Base-by-base conservation (phyloP, 2,329 filamentous ascomycete genomes). In the Claviceps africana region DNA sequence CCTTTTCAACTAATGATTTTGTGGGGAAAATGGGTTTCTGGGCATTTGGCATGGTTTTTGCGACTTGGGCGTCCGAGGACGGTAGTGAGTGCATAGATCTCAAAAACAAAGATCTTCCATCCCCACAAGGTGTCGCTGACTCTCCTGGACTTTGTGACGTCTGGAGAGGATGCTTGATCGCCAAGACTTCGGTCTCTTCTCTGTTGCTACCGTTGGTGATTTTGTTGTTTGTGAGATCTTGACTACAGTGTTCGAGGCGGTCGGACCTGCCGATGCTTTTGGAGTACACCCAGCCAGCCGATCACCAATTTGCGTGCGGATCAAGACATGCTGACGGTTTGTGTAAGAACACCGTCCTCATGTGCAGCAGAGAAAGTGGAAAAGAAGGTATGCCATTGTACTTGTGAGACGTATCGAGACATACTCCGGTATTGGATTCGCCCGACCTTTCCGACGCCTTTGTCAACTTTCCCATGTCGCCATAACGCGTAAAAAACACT, bases 101-200 rank as follows among this genome's bases (percentile, higher is more conserved):
- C 65, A 72, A 76, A 72, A 55, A 46, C 44, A 73, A 69, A 73
- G 74, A 78, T 77, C 73, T 76, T 71, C 71, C 70, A 71, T 71
- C 72, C 75, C 76, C 72, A 75, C 65, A 78, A 89, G 88, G 88
- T 95, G 88, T 95, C 88, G 88, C 88, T 71, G 85, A 91, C 76
- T 88, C 83, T 81, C 72, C 15, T 15, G 65, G 67, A 67, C 64
- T 61, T 53, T 64, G n/a, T 63, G 9, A 31, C 19, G 48, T 69
- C 69, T 64, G 74, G 76, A 74, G 83, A 87, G 79, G 81, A 93
- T 67, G 88, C 88, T 95, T 88, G 88, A 95, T 89, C 82, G 88
- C 88, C 88, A 95, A 56, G 52, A 56, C 50, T 48, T 49, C 21
- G 48, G 48, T 51, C 53, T 51, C 48, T 37, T 33, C 43, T 8